A percentile compares a stretch with the other conserved stretches of the same genome.
These are phyloP conservation scores for Kokia cookei DNA, from an alignment of 441 rosid species.

Conservation along the genomic window DNA sequence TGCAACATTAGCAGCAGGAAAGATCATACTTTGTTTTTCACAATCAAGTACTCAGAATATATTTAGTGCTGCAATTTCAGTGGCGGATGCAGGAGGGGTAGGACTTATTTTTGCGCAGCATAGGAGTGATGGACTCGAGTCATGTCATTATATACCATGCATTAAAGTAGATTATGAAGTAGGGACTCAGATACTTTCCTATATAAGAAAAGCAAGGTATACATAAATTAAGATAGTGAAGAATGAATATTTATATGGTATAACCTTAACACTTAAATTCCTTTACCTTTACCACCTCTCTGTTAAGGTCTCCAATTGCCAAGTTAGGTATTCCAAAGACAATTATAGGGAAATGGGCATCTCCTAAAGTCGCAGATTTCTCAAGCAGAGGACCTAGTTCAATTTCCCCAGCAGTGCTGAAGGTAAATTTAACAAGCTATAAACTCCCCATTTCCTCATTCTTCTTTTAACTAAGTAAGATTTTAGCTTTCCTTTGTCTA, in stretches of 20 bases:
- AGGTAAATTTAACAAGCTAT: constrained; percentile 23
- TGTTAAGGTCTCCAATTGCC: constrained; percentile 43
- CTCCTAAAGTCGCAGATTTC: constrained; percentile 57
- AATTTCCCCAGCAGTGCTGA: constrained; percentile 43
- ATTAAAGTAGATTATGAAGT: constrained; percentile 35
- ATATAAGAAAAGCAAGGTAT: constrained; percentile 19
- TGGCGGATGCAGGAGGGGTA: constrained; percentile 26
- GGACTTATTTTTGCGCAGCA: constrained; percentile 32
- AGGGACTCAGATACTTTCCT: constrained; percentile 31
- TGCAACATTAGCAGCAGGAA: constrained; percentile 31
- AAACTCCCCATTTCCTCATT: not conserved
- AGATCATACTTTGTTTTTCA: constrained; percentile 33
- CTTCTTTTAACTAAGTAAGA: not conserved
- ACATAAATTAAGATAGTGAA: not conserved
- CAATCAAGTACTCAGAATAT: constrained; percentile 13
- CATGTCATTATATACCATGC: constrained; percentile 22
- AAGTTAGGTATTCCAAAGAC: constrained; percentile 53
- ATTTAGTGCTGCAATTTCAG: constrained; percentile 18
- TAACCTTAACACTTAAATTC: not conserved
- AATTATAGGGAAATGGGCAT: constrained; percentile 18
- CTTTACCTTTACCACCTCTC: not conserved
- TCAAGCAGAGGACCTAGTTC: constrained; percentile 63
- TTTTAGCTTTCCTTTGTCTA: not conserved
- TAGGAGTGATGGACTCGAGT: constrained; percentile 12
- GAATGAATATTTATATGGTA: not conserved